These are phyloP conservation scores for Yamagishiella unicocca DNA, from an alignment of 139 green algal species.

Conservation along the genomic window DNA sequence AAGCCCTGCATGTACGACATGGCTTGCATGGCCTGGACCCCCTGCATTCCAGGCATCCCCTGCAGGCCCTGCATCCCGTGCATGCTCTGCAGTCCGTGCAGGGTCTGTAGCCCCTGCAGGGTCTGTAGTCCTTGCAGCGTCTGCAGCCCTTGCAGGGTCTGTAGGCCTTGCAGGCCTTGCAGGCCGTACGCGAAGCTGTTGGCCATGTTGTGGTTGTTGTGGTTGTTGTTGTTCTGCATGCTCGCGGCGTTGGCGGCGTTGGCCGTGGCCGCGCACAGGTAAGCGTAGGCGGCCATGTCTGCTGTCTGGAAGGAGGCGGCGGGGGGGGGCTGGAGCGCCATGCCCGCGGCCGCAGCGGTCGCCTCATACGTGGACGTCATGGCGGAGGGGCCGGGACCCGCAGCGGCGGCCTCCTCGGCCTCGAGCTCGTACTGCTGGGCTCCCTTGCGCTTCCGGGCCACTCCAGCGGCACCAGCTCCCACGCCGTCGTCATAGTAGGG, in stretches of 20 bases:
- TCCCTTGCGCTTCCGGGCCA: not conserved
- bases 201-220: too few species aligned
- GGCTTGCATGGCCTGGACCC: not conserved
- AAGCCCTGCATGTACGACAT: not conserved
- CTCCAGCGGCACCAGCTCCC: not conserved
- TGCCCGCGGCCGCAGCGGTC: too few species aligned
- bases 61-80: not conserved
- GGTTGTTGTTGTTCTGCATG: not conserved
- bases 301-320: not conserved
- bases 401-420: too few species aligned
- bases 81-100: not conserved
- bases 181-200: too few species aligned
- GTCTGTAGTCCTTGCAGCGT: too few species aligned
- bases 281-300: not conserved
- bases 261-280: too few species aligned
- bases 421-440: not conserved
- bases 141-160: too few species aligned
- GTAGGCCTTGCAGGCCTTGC: too few species aligned
- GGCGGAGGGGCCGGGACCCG: not conserved
- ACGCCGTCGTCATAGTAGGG: not conserved
- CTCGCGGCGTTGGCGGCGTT: not conserved
- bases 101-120: not conserved
- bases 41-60: not conserved
- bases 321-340: not conserved
- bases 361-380: too few species aligned